Evolutionary conservation across 371 early-diverging fungal species (phyloP), one percentile per base, ranked within the genome.

Genomic region (Mucor plumbeus): DNA sequence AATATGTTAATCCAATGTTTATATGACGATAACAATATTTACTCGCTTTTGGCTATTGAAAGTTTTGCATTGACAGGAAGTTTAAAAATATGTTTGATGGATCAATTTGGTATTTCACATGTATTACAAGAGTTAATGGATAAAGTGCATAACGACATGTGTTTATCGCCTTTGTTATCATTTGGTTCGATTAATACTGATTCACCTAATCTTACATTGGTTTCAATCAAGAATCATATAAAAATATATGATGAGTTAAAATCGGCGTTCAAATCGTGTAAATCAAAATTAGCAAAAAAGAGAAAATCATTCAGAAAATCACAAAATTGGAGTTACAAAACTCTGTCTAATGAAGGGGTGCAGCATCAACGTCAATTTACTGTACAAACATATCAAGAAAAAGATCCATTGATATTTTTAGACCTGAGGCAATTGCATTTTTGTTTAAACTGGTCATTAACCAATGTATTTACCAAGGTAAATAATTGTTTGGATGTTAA

Each of bases 61-160:
- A 78, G 77, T 33, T 83, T 83, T 68, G 73, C 83, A 7, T 60
- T 78, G 59, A 80, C 83, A 56, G 83, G 63, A 26, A 40, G 40
- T 38, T 26, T 65, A 4, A 59, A 43, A 40, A 11, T 11, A 14
- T 14, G 9, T 17, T 33, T 59, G n/a, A 11, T 47, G 34, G 57
- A 35, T 10, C 34, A 40, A 36, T 36, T n/a, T 36, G 17, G 10
- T 15, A 56, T 56, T 17, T 36, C 36, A 35, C 35, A 14, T 36
- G 36, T n/a, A 8, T 15, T 56, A 19, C 35, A 36, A 17, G 36
- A 36, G 5, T 19, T 8, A 15, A 8, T 17, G 10, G 36, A 36
- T 0, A 36, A 7, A 17, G 36, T 56, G 6, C 19, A 36, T 6
- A 14, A 35, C 7, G n/a, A 14, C 35, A 14, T 55, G 14, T 55